Base-by-base conservation (phyloP, 2,329 filamentous ascomycete species). In the Parastagonospora nodorum region DNA sequence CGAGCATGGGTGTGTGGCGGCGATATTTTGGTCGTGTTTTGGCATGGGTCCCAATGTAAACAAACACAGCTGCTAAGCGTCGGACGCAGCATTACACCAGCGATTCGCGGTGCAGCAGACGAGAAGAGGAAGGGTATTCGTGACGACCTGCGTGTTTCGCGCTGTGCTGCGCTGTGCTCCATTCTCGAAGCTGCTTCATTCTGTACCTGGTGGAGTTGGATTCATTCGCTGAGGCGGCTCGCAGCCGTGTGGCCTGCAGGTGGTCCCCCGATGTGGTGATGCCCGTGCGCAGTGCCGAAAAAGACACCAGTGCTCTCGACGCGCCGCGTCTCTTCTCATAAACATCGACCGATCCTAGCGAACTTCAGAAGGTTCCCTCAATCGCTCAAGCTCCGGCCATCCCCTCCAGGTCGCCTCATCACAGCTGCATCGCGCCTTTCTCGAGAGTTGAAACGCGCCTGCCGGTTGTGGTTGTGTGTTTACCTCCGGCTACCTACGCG, bases 291-390 rank as follows among this genome's bases (percentile, higher is more conserved):
- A 37, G 35, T 12, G 35, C n/a, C 27, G 12, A 54, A 61, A 60
- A 63, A 63, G 60, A 58, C 54, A 56, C 16, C 43, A 50, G 49
- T 38, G 48, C 11, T 8, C 19, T 24, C 44, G 36, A 63, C 60
- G 58, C 61, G 62, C 51, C 61, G 61, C 63, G 61, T 60, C 58
- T 35, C 51, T 46, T 51, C 54, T 52, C 58, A 58, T 62, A 55
- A 59, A 56, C 65, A 61, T 51, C 61, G 56, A 56, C 56, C 61
- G 63, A 64, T 66, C 60, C 57, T 58, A 48, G 48, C 53, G 58
- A 59, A 53, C 60, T 58, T 56, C 46, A 50, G 43, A 67, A 63
- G 60, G 54, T 57, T 63, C 61, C 48, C 42, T 51, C 39, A 58
- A 63, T 64, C 61, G 60, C 55, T 55, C 53, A 42, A 42, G 37